phyloP scores from a whole-genome alignment of 352 stramenopile species.

The Pythium scleroteichum region DNA sequence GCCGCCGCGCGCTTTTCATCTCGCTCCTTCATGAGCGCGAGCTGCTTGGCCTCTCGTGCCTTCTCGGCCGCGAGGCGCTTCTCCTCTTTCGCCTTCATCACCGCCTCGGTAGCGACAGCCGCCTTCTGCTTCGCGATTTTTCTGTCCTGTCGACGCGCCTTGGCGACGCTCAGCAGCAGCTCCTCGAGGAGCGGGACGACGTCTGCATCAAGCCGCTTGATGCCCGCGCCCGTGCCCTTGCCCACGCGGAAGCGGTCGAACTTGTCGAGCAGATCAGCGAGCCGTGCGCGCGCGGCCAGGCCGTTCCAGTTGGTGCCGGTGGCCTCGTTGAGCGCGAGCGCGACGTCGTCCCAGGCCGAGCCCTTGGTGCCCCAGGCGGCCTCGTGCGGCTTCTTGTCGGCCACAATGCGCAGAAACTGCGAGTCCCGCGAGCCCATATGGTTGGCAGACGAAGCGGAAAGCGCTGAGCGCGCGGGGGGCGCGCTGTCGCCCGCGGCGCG shows the following conservation, averaged over 20 bases:
- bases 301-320: neutral
- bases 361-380: slow-evolving; percentile 17
- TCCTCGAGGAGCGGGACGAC: slow-evolving; percentile 9
- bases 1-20: slow-evolving; percentile 16
- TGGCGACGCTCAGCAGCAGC: slow-evolving; percentile 5
- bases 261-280: slow-evolving; percentile 7
- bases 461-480: neutral
- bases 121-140: neutral
- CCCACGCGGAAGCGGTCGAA: slow-evolving; percentile 9
- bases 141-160: slow-evolving; percentile 10
- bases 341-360: slow-evolving; percentile 10
- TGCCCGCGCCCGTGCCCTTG: neutral
- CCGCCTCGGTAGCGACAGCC: neutral
- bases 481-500: too few species aligned
- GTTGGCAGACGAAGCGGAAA: too few species aligned
- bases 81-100: slow-evolving; percentile 1
- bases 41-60: neutral
- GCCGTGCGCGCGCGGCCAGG: slow-evolving; percentile 5
- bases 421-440: slow-evolving; percentile 15
- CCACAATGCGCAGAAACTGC: slow-evolving; percentile 13
- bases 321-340: neutral
- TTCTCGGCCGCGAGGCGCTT: slow-evolving; percentile 3
- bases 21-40: slow-evolving; percentile 11
- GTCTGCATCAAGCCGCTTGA: slow-evolving; percentile 2
- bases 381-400: slow-evolving; percentile 5